Evolutionary conservation across 371 early-diverging fungal species (phyloP), one percentile per base, ranked within the genome.

Genomic region (Syncephalis plumigaleata): DNA sequence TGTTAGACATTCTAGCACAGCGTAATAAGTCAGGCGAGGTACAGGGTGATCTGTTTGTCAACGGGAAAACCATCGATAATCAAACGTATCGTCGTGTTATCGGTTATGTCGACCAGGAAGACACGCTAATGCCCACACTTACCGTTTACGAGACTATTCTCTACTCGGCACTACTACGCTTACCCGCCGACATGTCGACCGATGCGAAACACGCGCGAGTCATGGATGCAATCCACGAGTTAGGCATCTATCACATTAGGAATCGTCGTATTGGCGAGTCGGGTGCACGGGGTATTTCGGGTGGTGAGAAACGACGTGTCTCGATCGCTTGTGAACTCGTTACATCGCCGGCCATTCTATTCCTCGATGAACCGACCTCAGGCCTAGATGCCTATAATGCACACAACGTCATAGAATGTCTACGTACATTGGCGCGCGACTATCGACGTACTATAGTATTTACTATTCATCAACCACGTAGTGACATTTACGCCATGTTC

Each of bases 381-480:
- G 91, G 91, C 0, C 61, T 98, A 20, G 98, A 98, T 59, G 75
- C 91, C 0, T 90, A 83, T 61, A 94, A 87, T 52, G 94, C 98
- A 0, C 76, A 79, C 47, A 85, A 87, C 44, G 89, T 98, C 2
- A 75, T 97, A 31, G 73, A 84, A 39, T 77, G 81, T 17, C 66
- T 98, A 17, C 84, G 80, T 7, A 68, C 75, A 0, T 57, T 97
- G 21, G 92, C 96, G 0, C 68, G 77, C 21, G 65, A 72, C 21
- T 77, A 79, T 51, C 81, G 85, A 39, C 79, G 90, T 20, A 94
- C 95, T 0, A 77, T 98, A 20, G 67, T 95, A 4, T 83, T 87
- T 55, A 91, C 90, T 9, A 91, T 95, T 27, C 96, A 98, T 56
- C 98, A 95, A 55, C 98, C 98, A 3, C 74, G 94, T 11, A 79